phyloP scores from a whole-genome alignment of 1,284 basidiomycete genomes.

The Termitomyces sp. region DNA sequence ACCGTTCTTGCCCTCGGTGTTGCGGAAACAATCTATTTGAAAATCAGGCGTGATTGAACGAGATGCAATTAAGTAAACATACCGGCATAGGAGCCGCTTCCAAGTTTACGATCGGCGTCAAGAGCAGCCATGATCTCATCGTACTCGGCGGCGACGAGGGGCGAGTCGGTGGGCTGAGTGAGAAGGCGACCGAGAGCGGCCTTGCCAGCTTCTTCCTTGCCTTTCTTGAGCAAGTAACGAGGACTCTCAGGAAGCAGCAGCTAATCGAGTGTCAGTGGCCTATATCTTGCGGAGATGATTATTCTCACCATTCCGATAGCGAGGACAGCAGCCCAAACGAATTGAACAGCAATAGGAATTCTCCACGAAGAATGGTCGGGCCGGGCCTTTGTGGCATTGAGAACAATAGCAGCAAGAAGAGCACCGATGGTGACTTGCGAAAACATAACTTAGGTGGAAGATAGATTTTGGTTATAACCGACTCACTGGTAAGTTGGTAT shows the following conservation, averaged over 20 bases:
- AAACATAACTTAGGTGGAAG: not conserved
- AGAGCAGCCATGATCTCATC: constrained; percentile 24
- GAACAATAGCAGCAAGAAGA: constrained; percentile 62
- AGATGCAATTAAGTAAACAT: not conserved
- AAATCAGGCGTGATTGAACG: not conserved
- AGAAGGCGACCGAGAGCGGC: constrained; percentile 23
- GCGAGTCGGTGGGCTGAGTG: constrained; percentile 20
- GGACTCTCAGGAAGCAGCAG: constrained; percentile 26
- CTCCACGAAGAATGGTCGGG: constrained; percentile 56
- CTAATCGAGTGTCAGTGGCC: constrained; percentile 6
- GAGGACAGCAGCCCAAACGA: constrained; percentile 21
- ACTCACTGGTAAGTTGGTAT: constrained; percentile 59
- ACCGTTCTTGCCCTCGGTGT: constrained; percentile 48
- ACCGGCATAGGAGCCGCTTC: constrained; percentile 21
- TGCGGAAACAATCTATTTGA: constrained; percentile 47
- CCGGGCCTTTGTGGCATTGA: constrained; percentile 60
- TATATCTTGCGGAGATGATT: not conserved
- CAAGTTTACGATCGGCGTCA: constrained; percentile 22
- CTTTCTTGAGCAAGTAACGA: constrained; percentile 27
- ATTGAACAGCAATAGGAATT: constrained; percentile 41
- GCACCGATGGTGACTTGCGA: constrained; percentile 64
- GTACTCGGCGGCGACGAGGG: constrained; percentile 23
- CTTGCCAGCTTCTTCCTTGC: constrained; percentile 20
- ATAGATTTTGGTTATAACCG: not conserved
- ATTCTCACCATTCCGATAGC: constrained; percentile 18